phyloP scores from a whole-genome alignment of 805 yeast species.

The Sugiyamaella smithiae region DNA sequence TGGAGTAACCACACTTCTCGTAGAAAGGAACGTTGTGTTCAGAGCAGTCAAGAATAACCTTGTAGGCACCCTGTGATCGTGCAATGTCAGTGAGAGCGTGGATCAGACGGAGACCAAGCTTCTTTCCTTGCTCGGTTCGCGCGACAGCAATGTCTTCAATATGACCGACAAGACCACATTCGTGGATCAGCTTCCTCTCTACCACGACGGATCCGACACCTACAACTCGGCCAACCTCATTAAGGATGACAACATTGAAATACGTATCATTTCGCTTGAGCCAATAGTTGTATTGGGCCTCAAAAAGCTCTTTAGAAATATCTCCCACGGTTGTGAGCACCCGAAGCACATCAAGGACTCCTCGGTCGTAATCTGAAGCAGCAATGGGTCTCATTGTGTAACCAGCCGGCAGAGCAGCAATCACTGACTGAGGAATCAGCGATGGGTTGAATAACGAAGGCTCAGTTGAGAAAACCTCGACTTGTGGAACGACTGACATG shows the following conservation, averaged over 20 bases:
- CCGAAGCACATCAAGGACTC: slow-evolving; percentile 58
- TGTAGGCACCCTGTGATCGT: slow-evolving; percentile 66
- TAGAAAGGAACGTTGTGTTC: slow-evolving; percentile 80
- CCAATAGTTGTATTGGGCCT: slow-evolving; percentile 59
- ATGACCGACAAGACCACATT: slow-evolving; percentile 84
- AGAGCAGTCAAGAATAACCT: slow-evolving; percentile 85
- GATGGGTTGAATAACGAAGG: slow-evolving; percentile 23
- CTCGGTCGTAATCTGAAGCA: slow-evolving; percentile 55
- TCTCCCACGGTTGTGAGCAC: slow-evolving; percentile 83
- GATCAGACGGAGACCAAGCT: slow-evolving; percentile 69
- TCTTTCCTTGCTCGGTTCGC: slow-evolving; percentile 73
- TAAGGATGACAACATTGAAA: slow-evolving; percentile 65
- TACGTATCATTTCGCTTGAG: slow-evolving; percentile 48
- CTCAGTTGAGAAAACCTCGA: slow-evolving; percentile 4
- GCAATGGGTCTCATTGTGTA: slow-evolving; percentile 61
- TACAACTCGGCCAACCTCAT: slow-evolving; percentile 53
- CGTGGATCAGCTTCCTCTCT: slow-evolving; percentile 79
- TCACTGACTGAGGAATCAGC: slow-evolving; percentile 29
- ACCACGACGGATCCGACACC: slow-evolving; percentile 82
- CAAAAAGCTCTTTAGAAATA: slow-evolving; percentile 51
- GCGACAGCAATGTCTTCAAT: slow-evolving; percentile 91
- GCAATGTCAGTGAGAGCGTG: slow-evolving; percentile 60
- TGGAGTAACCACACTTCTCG: slow-evolving; percentile 75
- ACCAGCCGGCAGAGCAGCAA: slow-evolving; percentile 50
- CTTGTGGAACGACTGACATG: slow-evolving; percentile 8